Percentiles rank a stretch among this genome's conserved stretches.
phyloP scores from a whole-genome alignment of 2,329 filamentous ascomycete species.

The Aspergillus alliaceus region DNA sequence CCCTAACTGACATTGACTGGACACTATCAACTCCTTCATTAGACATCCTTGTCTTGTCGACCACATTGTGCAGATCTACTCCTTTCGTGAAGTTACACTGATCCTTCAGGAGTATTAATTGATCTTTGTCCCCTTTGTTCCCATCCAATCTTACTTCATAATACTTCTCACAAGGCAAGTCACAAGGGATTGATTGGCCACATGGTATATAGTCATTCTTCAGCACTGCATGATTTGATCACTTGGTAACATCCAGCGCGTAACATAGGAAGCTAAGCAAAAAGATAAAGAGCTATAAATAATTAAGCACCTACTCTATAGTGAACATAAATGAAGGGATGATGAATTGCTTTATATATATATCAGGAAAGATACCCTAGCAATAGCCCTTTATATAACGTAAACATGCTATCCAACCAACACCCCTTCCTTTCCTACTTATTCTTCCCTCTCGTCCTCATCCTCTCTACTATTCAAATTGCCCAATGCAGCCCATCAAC shows the following conservation, averaged over 20 bases:
- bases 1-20: background rate
- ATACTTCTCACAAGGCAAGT: background rate
- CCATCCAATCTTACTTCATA: background rate
- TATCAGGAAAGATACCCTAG: background rate
- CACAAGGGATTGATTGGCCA: background rate
- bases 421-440: background rate
- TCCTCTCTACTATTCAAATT: slow-evolving; percentile 2
- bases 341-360: background rate
- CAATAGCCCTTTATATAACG: background rate
- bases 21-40: background rate
- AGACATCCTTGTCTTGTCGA: background rate
- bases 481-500: slow-evolving; percentile 10
- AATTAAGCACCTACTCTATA: background rate
- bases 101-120: too few relatives aligned
- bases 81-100: background rate
- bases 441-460: slow-evolving; percentile 5
- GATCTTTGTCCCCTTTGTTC: background rate
- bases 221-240: background rate
- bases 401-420: background rate
- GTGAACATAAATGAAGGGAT: background rate
- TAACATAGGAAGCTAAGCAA: background rate
- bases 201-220: background rate
- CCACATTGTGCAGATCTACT: background rate
- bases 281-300: background rate
- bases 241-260: background rate